These are phyloP conservation scores for Dactylellina parvicollis DNA, from an alignment of 2,329 filamentous ascomycete genomes.

Conservation along the genomic window DNA sequence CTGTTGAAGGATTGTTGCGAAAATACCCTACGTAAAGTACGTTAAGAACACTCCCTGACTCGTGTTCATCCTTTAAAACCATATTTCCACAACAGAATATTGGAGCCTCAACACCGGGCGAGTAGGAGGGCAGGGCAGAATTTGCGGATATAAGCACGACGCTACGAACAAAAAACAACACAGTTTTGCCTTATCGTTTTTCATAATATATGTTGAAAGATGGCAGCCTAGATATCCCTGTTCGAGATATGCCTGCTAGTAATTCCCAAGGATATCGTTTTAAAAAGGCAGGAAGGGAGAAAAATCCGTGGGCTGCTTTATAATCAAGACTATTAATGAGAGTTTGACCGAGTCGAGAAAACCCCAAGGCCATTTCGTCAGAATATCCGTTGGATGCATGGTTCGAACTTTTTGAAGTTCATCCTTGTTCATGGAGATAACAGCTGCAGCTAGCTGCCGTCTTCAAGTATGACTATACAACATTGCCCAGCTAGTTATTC, in stretches of 20 bases:
- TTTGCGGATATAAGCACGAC: slow-evolving; percentile 16
- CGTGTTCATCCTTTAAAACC: no score
- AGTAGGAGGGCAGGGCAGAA: no score
- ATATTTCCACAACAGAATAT: no score
- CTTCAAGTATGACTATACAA: no score
- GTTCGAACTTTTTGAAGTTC: no score
- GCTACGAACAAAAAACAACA: slow-evolving; percentile 24
- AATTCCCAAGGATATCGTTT: not conserved
- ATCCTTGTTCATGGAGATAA: no score
- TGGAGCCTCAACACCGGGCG: no score
- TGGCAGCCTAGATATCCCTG: slow-evolving; percentile 11
- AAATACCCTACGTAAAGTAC: not conserved
- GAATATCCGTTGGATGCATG: no score
- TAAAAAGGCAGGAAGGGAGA: not conserved
- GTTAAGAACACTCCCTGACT: slow-evolving; percentile 8
- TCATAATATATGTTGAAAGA: not conserved
- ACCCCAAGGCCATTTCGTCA: not conserved
- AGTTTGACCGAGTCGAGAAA: not conserved
- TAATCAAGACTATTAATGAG: slow-evolving; percentile 2
- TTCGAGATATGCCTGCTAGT: not conserved
- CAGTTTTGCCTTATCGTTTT: not conserved
- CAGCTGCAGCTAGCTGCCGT: no score
- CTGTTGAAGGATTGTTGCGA: slow-evolving; percentile 19
- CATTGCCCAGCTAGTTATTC: no score
- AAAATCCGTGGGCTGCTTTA: not conserved